These are phyloP conservation scores for Gymnopus androsaceus DNA, from an alignment of 1,284 basidiomycete species.

Conservation along the genomic window DNA sequence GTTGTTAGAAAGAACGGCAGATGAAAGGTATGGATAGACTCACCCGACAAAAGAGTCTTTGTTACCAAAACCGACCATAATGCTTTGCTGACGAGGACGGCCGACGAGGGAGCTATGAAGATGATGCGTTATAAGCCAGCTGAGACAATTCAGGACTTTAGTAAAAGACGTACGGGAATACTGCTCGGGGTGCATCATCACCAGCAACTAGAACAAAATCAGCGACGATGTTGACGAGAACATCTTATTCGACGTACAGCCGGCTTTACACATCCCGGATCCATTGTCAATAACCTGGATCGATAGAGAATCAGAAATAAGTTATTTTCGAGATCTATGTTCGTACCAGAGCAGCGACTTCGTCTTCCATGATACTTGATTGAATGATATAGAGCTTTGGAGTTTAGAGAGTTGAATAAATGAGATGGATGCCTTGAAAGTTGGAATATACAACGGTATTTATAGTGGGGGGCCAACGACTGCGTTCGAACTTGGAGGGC, in stretches of 20 bases:
- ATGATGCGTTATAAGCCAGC: neutral
- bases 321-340: neutral
- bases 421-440: neutral
- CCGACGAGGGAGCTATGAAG: conserved; percentile 14
- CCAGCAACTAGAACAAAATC: conserved; percentile 13
- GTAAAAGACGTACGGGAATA: conserved; percentile 13
- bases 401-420: neutral
- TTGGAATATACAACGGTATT: neutral
- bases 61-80: conserved; percentile 17
- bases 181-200: conserved; percentile 16
- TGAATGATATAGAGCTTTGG: neutral
- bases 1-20: neutral
- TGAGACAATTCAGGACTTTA: too few species aligned
- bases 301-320: neutral
- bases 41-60: conserved; percentile 18
- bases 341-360: conserved; percentile 12
- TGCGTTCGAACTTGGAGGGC: neutral
- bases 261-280: conserved; percentile 19
- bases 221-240: neutral
- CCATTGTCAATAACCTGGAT: conserved; percentile 20
- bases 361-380: conserved; percentile 15
- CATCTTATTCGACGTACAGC: conserved; percentile 6
- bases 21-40: neutral
- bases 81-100: conserved; percentile 10
- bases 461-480: neutral